A percentile compares a stretch with the other conserved stretches of the same genome.
Evolutionary conservation across 1,284 basidiomycete species (phyloP).

Genomic region (Pyrrhoderma noxium): DNA sequence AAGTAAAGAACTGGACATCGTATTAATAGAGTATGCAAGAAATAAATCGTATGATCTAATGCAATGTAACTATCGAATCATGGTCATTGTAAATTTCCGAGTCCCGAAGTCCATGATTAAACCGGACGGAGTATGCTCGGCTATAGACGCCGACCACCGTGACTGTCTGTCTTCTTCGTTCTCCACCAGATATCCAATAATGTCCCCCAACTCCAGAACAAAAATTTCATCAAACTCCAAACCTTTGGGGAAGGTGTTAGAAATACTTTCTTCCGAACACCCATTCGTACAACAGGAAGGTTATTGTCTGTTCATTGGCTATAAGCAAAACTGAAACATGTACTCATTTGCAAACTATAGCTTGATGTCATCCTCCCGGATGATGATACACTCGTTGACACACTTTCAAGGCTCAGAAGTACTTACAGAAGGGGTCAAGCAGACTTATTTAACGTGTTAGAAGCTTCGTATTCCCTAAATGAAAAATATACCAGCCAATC

Average conservation of each 20-base stretch:
- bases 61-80: too few species aligned
- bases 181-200: too few species aligned
- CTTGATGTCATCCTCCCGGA: slow-evolving; percentile 8
- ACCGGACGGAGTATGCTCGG: too few species aligned
- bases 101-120: too few species aligned
- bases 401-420: not conserved
- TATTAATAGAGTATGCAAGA: too few species aligned
- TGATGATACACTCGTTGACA: not conserved
- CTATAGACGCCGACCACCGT: not conserved
- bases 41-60: too few species aligned
- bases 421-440: slow-evolving; percentile 1
- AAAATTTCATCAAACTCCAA: slow-evolving; percentile 1
- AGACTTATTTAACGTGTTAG: slow-evolving; percentile 1
- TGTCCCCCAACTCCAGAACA: not conserved
- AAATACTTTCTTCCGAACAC: slow-evolving; percentile 4
- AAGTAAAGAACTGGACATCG: too few species aligned
- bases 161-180: too few species aligned
- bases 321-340: not conserved
- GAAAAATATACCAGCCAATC: slow-evolving; percentile 6
- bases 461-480: not conserved
- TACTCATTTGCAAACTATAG: slow-evolving; percentile 6
- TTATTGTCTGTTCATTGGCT: slow-evolving; percentile 4
- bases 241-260: not conserved
- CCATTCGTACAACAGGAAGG: slow-evolving; percentile 16
- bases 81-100: too few species aligned